Conservation (phyloP, 83 land plant genomes). For the Picea abies region DNA sequence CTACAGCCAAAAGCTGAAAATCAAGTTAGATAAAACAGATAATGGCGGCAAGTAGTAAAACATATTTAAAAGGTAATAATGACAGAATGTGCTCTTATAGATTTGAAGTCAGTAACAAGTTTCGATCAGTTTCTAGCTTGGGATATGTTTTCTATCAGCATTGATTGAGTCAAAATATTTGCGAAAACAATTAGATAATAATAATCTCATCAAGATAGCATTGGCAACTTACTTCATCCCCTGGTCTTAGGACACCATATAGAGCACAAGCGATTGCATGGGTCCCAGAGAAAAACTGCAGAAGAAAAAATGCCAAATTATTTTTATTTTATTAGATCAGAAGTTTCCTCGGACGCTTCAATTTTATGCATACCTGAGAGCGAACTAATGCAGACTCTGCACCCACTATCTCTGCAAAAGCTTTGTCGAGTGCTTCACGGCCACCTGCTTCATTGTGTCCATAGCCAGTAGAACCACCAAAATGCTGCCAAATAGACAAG, state of each 20-base stretch:
- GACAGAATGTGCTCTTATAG: not conserved
- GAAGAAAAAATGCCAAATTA: conserved; percentile 14
- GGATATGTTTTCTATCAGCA: not conserved
- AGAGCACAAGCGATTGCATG: conserved; percentile 98
- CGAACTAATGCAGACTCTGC: conserved; percentile 94
- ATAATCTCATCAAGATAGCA: not conserved
- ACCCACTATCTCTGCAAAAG: conserved; percentile 88
- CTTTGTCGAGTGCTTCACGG: conserved; percentile 84
- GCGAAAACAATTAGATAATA: not conserved
- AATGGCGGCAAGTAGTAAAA: not conserved
- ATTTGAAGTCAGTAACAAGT: not conserved
- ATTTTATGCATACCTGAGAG: conserved; percentile 63
- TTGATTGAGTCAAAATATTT: not conserved
- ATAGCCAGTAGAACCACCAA: conserved; percentile 92
- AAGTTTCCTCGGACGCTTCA: not conserved
- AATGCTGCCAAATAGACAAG: conserved; percentile 56
- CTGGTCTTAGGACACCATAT: conserved; percentile 87
- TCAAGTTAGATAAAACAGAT: conserved; percentile 2
- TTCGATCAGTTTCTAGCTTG: not conserved
- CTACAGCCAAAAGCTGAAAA: conserved; percentile 89
- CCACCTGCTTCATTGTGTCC: conserved; percentile 98
- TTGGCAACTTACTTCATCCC: conserved; percentile 75
- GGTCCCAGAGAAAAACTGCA: conserved; percentile 95
- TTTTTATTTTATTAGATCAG: not conserved
- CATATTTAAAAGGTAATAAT: conserved; percentile 1